Base-by-base conservation (phyloP, 192 early-diverging fungal genomes). In the Lunasporangiospora selenospora region DNA sequence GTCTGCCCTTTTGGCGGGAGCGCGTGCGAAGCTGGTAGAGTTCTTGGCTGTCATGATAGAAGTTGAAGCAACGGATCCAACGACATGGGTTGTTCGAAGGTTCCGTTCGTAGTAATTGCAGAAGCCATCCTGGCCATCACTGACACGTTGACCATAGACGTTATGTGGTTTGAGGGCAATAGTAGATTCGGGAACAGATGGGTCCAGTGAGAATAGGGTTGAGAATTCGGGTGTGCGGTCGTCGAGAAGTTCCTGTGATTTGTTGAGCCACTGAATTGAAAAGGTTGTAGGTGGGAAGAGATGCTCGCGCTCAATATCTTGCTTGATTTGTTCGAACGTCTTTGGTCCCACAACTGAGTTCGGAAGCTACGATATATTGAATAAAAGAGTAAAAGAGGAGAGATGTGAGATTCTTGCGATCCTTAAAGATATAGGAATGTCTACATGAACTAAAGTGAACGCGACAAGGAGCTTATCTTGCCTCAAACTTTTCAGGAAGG, bases 1-100 rank as follows among this genome's bases (percentile, higher is more conserved):
- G 58, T 89, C 81, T n/a, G 80, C 55, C 19, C 76, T 42, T 4
- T 64, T 71, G 1, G 81, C 79, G 49, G 87, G 80, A 13, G 82
- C 80, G 18, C 93, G 80, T 2, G 79, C 65, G 15, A 95, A 81
- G n/a, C 87, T 89, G 0, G 90, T 89, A 19, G 93, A 90, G 55
- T 91, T 92, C 34, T 76, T 81, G 15, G 78, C 76, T 3, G 79
- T 80, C 53, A 83, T 44, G 15, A 56, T 60, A 6, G 62, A 53
- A 3, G 45, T 73, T 4, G 62, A 59, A 4, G 63, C 58, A 0
- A 80, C 32, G 52, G 56, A 43, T 26, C 54, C 62, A 10, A 42
- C 45, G 4, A 65, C 33, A 36, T 75, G 52, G 19, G 66, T 57
- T 7, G 53, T 31, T 7, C 52, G 47, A 4, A 75, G 30, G 44